Percentiles rank a stretch among this genome's conserved stretches.
These are phyloP conservation scores for Mediolabrus comicus DNA, from an alignment of 108 stramenopile genomes.

Conservation along the genomic window DNA sequence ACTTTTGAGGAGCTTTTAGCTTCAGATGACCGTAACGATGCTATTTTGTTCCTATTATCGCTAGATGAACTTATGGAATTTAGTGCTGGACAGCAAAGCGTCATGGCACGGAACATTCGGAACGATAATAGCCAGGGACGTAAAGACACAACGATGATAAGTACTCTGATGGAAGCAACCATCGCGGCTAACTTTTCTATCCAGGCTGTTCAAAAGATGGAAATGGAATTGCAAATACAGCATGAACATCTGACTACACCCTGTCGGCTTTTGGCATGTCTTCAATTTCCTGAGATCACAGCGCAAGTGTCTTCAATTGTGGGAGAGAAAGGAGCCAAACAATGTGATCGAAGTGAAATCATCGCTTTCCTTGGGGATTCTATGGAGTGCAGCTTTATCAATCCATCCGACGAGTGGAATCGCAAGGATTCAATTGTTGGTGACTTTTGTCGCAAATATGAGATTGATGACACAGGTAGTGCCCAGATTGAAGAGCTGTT, in stretches of 20 bases:
- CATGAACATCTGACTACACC: slow-evolving; percentile 45
- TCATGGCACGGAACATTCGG: not conserved
- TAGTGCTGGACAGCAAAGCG: slow-evolving; percentile 19
- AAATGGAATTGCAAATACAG: slow-evolving; percentile 38
- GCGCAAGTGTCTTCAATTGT: slow-evolving; percentile 22
- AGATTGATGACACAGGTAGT: slow-evolving; percentile 18
- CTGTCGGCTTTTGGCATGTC: slow-evolving; percentile 38
- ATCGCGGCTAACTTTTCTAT: slow-evolving; percentile 38
- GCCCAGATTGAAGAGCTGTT: slow-evolving; percentile 17
- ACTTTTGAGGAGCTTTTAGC: slow-evolving; percentile 37
- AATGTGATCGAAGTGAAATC: slow-evolving; percentile 19
- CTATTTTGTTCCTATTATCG: slow-evolving; percentile 39
- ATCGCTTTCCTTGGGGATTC: slow-evolving; percentile 48
- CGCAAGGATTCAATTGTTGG: slow-evolving; percentile 12
- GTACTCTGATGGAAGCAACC: slow-evolving; percentile 42
- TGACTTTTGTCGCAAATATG: slow-evolving; percentile 31
- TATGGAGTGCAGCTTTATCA: slow-evolving; percentile 45
- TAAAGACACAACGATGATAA: slow-evolving; percentile 15
- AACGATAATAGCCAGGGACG: not conserved
- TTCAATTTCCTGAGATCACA: slow-evolving; percentile 46
- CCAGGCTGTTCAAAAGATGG: slow-evolving; percentile 43
- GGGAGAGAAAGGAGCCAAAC: slow-evolving; percentile 2
- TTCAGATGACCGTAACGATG: slow-evolving; percentile 44
- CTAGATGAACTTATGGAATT: slow-evolving; percentile 36
- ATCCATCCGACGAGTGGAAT: slow-evolving; percentile 31